phyloP scores from a whole-genome alignment of 106 monocot species.

The Dendrobium catenatum region DNA sequence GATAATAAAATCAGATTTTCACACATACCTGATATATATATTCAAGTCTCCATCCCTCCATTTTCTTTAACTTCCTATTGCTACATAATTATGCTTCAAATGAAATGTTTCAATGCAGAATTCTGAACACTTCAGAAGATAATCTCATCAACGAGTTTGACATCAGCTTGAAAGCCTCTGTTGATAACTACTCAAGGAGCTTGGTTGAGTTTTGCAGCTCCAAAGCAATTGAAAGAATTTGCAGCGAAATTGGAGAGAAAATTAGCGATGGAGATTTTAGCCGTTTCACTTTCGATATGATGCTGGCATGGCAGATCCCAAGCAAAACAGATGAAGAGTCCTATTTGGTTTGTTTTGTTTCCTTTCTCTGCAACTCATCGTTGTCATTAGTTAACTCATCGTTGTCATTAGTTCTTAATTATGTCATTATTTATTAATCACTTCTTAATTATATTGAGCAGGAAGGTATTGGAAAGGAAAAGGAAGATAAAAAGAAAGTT shows the following conservation, averaged over 20 bases:
- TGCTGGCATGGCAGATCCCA: slow-evolving; percentile 82
- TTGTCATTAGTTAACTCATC: not conserved
- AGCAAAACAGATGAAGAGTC: slow-evolving; percentile 21
- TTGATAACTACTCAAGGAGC: slow-evolving; percentile 47
- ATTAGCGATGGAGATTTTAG: slow-evolving; percentile 50
- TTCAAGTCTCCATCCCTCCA: not conserved
- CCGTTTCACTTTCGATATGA: slow-evolving; percentile 86
- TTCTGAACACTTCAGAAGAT: slow-evolving; percentile 40
- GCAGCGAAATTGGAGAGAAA: slow-evolving; percentile 29
- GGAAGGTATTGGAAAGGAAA: slow-evolving; percentile 64
- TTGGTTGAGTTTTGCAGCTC: slow-evolving; percentile 74
- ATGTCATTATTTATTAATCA: not conserved
- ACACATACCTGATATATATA: no score
- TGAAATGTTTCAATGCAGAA: slow-evolving; percentile 28
- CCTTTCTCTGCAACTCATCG: not conserved
- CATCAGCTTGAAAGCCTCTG: slow-evolving; percentile 23
- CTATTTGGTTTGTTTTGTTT: slow-evolving; percentile 19
- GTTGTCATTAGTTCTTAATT: not conserved
- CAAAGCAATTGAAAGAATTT: slow-evolving; percentile 39
- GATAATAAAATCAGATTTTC: no score
- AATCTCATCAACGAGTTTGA: slow-evolving; percentile 62
- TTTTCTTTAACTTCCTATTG: not conserved
- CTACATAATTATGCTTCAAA: not conserved
- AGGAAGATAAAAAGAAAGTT: slow-evolving; percentile 45
- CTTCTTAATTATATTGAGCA: slow-evolving; percentile 8